Conservation (phyloP, 495 filamentous ascomycete species). For the Penicillium ucsense region DNA sequence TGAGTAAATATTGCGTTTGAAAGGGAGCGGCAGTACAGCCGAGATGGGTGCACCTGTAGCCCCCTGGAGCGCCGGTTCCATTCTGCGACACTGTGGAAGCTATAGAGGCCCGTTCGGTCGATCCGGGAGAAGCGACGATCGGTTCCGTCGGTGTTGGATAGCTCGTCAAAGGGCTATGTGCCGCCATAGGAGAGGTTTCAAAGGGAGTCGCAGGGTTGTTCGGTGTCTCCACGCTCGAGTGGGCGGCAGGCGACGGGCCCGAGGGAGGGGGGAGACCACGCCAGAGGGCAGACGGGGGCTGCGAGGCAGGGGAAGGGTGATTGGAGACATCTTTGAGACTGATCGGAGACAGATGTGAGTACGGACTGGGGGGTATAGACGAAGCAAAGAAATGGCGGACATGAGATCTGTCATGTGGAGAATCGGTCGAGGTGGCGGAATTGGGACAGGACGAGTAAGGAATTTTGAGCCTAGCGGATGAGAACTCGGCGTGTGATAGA, state of each 20-base stretch:
- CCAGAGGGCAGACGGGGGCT: slow-evolving; percentile 16
- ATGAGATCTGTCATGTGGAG: slow-evolving; percentile 24
- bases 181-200: slow-evolving; percentile 19
- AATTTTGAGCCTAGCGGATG: slow-evolving; percentile 12
- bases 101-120: slow-evolving; percentile 17
- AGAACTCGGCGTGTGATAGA: slow-evolving; percentile 13
- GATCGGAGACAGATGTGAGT: slow-evolving; percentile 30
- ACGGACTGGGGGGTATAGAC: slow-evolving; percentile 28
- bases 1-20: slow-evolving; percentile 79
- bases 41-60: slow-evolving; percentile 55
- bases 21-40: slow-evolving; percentile 81
- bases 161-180: slow-evolving; percentile 26
- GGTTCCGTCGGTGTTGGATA: slow-evolving; percentile 39
- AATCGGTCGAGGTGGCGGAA: slow-evolving; percentile 25
- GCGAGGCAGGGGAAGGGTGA: slow-evolving; percentile 32
- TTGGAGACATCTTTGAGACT: slow-evolving; percentile 30
- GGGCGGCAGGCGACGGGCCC: slow-evolving; percentile 2
- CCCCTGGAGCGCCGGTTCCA: slow-evolving; percentile 16
- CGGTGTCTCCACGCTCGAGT: slow-evolving; percentile 1
- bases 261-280: slow-evolving; percentile 2
- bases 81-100: slow-evolving; percentile 15
- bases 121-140: slow-evolving; percentile 7
- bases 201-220: slow-evolving; percentile 11
- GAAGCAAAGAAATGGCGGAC: slow-evolving; percentile 15
- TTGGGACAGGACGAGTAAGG: slow-evolving; percentile 13